Conservation (phyloP, 148 eudicot species). For the Amaranthus palmeri region DNA sequence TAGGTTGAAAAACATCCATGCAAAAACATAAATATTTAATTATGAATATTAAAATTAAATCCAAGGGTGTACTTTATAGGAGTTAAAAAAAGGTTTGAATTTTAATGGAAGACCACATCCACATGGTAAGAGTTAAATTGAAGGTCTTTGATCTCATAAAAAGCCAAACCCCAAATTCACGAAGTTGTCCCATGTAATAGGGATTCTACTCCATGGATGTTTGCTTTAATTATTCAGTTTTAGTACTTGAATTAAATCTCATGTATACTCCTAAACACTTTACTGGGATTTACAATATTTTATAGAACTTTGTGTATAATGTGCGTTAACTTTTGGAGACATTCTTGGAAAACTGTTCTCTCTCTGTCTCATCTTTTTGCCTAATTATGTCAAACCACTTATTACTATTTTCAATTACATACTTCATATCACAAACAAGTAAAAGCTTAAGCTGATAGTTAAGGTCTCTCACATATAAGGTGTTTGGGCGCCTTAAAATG, state of each 20-base stretch:
- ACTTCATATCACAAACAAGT: too few species aligned
- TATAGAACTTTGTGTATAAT: constrained; percentile 9
- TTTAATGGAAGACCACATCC: neutral
- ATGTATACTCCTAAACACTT: constrained; percentile 5
- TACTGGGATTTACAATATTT: constrained; percentile 28
- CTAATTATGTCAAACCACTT: too few species aligned
- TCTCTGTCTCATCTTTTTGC: constrained; percentile 15
- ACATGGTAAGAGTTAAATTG: constrained; percentile 1
- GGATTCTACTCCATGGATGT: constrained; percentile 23
- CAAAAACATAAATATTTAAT: neutral
- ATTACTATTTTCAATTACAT: too few species aligned
- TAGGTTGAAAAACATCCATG: too few species aligned
- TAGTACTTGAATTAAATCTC: neutral
- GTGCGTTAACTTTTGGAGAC: constrained; percentile 30
- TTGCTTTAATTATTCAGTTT: neutral
- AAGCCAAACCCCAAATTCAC: constrained; percentile 16
- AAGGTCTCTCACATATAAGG: too few species aligned
- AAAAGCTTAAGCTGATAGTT: too few species aligned
- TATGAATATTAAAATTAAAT: neutral
- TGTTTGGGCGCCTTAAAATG: too few species aligned
- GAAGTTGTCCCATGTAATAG: constrained; percentile 25
- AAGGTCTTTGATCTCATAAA: constrained; percentile 14
- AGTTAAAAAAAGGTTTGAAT: too few species aligned
- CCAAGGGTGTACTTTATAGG: neutral
- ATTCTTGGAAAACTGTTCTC: constrained; percentile 29